Conservation (phyloP, 371 early-diverging fungal genomes). For the Mortierella sp. region DNA sequence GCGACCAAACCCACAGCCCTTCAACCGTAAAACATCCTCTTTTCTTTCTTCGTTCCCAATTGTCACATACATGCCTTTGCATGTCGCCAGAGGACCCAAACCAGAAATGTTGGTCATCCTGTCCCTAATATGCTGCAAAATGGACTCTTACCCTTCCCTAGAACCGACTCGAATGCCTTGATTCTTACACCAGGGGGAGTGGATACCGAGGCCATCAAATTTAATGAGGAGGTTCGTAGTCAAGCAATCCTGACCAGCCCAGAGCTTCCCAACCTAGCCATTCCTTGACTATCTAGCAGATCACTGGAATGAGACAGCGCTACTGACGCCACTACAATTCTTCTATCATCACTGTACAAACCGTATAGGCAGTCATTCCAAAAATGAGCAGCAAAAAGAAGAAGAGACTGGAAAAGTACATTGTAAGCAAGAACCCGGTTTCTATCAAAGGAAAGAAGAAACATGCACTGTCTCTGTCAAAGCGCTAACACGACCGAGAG, state of each 20-base stretch:
- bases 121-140: not conserved
- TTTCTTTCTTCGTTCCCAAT: too few species aligned
- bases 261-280: too few species aligned
- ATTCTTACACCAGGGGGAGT: slow-evolving; percentile 55
- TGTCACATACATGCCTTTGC: too few species aligned
- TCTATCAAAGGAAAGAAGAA: not conserved
- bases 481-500: not conserved
- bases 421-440: slow-evolving; percentile 60
- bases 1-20: slow-evolving; percentile 8
- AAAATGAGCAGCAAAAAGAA: slow-evolving; percentile 79
- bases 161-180: slow-evolving; percentile 54
- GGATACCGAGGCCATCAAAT: slow-evolving; percentile 21
- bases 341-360: not conserved
- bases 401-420: slow-evolving; percentile 84
- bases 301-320: not conserved
- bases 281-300: not conserved
- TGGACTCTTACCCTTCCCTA: not conserved
- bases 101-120: not conserved
- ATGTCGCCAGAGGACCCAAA: too few species aligned
- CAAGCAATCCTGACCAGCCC: too few species aligned
- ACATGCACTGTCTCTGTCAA: not conserved
- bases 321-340: not conserved
- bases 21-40: slow-evolving; percentile 1
- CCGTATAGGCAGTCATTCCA: slow-evolving; percentile 31
- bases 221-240: slow-evolving; percentile 26